Base-by-base conservation (phyloP, 139 green algal species). In the Tetradesmus obliquus region DNA sequence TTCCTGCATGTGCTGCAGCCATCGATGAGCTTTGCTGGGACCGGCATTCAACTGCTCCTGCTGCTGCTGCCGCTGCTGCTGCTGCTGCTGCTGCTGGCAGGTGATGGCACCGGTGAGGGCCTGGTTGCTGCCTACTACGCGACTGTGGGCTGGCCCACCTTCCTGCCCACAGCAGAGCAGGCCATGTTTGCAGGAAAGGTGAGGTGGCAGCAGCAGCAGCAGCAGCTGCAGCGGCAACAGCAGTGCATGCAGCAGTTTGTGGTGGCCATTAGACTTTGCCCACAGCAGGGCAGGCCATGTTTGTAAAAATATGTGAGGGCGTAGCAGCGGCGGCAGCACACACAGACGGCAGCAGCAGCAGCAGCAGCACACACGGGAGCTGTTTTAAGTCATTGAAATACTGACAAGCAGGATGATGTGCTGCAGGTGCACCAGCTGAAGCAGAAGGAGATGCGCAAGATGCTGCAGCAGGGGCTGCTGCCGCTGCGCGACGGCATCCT, bases 71-170 rank as follows among this genome's bases (percentile, higher is more conserved):
- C 32, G 32, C 32, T 45, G 32, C 32, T 45, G 32, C 32, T 45
- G 32, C 32, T 45, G 32, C 32, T 45, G 32, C 76, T 82, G 20
- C 32, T 45, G 32, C 32, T 54, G 71, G 62, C 86, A 90, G 86
- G 86, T 2, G 88, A 91, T 51, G 89, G 89, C 55, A 92, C 89
- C 6, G 89, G 89, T 2, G 89, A 92, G 58, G 89, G 89, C 54
- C 53, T 92, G 62, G 81, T 92, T n/a, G 3, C 53, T 19, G 82
- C 82, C 7, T 92, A 85, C 53, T 92, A 83, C 76, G 15, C 32
- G 54, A 55, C 9, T 51, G 88, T 92, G 3, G 88, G 88, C 20
- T 92, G 89, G 89, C 89, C 89, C 8, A 88, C 82, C 9, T 89
- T 89, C 55, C 60, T 90, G 71, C 80, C 80, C 32, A 92, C 83